A percentile compares a stretch with the other conserved stretches of the same genome.
These are phyloP conservation scores for Lycium ferocissimum DNA, from an alignment of 257 asterid species.

Conservation along the genomic window DNA sequence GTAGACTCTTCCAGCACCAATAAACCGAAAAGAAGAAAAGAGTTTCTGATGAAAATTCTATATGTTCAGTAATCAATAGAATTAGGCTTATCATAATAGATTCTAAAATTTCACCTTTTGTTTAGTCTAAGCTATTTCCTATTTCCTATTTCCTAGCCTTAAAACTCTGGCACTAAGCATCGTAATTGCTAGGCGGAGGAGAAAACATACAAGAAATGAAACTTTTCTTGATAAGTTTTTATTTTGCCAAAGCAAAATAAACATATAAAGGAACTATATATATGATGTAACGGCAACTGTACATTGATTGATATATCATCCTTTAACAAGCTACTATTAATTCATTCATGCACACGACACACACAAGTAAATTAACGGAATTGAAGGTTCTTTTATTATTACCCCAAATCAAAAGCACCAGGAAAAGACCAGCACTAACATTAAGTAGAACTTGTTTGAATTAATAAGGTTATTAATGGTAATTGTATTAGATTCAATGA, in stretches of 20 bases:
- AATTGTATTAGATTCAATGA: slow-evolving; percentile 1
- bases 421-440: not conserved
- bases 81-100: too few species aligned
- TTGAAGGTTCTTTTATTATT: not conserved
- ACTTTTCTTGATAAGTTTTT: too few species aligned
- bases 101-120: too few species aligned
- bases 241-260: too few species aligned
- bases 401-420: not conserved
- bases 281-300: not conserved
- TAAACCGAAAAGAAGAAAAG: too few species aligned
- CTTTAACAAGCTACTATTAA: not conserved
- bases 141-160: too few species aligned
- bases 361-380: not conserved
- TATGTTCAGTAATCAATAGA: not conserved
- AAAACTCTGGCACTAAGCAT: too few species aligned
- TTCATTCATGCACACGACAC: not conserved
- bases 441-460: not conserved
- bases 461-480: slow-evolving; percentile 1
- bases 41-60: not conserved
- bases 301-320: not conserved
- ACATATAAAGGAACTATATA: too few species aligned
- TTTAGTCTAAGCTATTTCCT: too few species aligned
- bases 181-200: too few species aligned
- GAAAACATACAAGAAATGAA: too few species aligned
- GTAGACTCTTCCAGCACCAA: not conserved